Conservation (phyloP, 805 yeast species). For the Candida mattraensis region DNA sequence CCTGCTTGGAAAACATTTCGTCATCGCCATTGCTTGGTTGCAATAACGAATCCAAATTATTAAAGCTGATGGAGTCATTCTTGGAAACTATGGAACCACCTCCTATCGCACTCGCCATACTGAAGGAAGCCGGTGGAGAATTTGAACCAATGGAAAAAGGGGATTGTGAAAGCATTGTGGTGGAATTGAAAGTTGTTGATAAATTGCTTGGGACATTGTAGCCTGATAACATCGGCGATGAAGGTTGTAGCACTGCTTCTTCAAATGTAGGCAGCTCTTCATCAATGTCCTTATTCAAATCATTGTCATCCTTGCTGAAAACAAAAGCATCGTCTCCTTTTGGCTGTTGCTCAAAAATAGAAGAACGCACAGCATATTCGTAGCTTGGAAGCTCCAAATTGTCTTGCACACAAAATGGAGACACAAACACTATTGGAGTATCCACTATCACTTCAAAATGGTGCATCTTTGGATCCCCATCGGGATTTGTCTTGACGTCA, state of each 20-base stretch:
- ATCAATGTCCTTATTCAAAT: conserved; percentile 16
- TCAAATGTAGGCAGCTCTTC: conserved; percentile 58
- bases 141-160: conserved; percentile 36
- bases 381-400: conserved; percentile 41
- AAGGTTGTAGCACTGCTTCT: conserved; percentile 53
- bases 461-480: conserved; percentile 48
- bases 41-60: conserved; percentile 24
- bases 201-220: conserved; percentile 32
- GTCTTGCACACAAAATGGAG: conserved; percentile 37
- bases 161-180: conserved; percentile 36
- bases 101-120: conserved; percentile 12
- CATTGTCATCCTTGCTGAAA: conserved; percentile 12
- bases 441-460: conserved; percentile 82
- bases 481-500: conserved; percentile 33
- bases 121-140: conserved; percentile 24
- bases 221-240: conserved; percentile 44
- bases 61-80: conserved; percentile 21
- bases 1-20: conserved; percentile 16
- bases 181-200: conserved; percentile 34
- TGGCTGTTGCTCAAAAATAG: conserved; percentile 16
- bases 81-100: conserved; percentile 5
- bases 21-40: conserved; percentile 13
- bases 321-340: conserved; percentile 8
- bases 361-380: conserved; percentile 30
- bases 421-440: conserved; percentile 63